Evolutionary conservation across 2,329 filamentous ascomycete species (phyloP).

Genomic region (Penicillium glabrum): DNA sequence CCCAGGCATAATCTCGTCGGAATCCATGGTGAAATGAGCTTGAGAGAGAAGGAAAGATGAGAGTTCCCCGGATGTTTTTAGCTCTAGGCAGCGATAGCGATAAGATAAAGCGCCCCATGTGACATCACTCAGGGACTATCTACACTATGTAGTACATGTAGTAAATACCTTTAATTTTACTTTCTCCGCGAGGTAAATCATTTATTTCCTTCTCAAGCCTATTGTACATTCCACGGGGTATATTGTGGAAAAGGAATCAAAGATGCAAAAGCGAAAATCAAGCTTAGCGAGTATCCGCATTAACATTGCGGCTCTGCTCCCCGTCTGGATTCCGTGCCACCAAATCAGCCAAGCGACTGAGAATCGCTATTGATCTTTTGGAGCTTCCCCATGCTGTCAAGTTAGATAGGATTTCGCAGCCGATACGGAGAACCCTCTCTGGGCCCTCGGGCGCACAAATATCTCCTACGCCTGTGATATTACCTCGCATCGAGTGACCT

Average conservation of each 20-base stretch:
- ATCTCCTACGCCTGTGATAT: slow-evolving; percentile 55
- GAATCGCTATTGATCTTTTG: slow-evolving; percentile 31
- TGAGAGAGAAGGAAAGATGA: not conserved
- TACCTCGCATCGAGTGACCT: slow-evolving; percentile 51
- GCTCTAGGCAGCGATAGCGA: slow-evolving; percentile 1
- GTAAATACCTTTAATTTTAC: not conserved
- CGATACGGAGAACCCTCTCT: slow-evolving; percentile 38
- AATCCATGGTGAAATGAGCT: slow-evolving; percentile 26
- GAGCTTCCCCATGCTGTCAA: slow-evolving; percentile 39
- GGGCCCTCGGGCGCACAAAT: slow-evolving; percentile 43
- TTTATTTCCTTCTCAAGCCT: not conserved
- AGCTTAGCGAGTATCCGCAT: not conserved
- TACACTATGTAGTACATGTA: too few species aligned
- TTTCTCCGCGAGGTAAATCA: not conserved
- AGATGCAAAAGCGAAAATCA: not conserved
- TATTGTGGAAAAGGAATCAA: not conserved
- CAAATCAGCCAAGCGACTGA: slow-evolving; percentile 33
- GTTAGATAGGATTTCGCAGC: slow-evolving; percentile 37
- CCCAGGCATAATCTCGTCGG: slow-evolving; percentile 24
- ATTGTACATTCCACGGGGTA: slow-evolving; percentile 2
- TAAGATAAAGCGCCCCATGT: slow-evolving; percentile 14
- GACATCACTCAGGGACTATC: slow-evolving; percentile 19
- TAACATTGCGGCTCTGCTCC: slow-evolving; percentile 1
- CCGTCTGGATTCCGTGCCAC: slow-evolving; percentile 7
- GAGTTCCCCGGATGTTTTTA: slow-evolving; percentile 1